phyloP scores from a whole-genome alignment of 2,329 filamentous ascomycete species.

The Mycosphaerella sp. region DNA sequence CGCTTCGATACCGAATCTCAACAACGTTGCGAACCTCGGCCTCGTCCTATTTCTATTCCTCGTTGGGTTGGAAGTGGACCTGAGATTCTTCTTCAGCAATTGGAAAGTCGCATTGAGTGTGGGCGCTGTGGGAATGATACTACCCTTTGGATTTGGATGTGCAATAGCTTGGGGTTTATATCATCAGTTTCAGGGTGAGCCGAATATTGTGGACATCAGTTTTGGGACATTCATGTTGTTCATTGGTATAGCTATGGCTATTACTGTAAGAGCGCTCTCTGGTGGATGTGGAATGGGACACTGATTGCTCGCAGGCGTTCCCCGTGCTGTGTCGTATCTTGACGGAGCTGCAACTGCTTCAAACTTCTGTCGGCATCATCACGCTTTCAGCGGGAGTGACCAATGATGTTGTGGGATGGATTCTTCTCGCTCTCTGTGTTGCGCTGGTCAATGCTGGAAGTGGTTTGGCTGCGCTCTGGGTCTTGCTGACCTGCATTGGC shows the following conservation, averaged over 20 bases:
- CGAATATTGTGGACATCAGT: slow-evolving; percentile 49
- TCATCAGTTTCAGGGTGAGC: slow-evolving; percentile 59
- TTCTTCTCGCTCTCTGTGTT: slow-evolving; percentile 85
- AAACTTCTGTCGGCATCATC: slow-evolving; percentile 78
- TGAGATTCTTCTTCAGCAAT: slow-evolving; percentile 68
- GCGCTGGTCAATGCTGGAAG: slow-evolving; percentile 82
- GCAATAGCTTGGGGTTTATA: slow-evolving; percentile 78
- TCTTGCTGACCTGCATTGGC: slow-evolving; percentile 67
- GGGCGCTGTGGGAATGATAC: slow-evolving; percentile 67
- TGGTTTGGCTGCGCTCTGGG: slow-evolving; percentile 77
- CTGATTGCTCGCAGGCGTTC: slow-evolving; percentile 50
- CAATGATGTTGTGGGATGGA: slow-evolving; percentile 89
- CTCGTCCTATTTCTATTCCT: slow-evolving; percentile 81
- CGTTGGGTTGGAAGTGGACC: slow-evolving; percentile 79
- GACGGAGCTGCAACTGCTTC: slow-evolving; percentile 79
- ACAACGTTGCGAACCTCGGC: slow-evolving; percentile 73
- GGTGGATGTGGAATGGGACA: neutral
- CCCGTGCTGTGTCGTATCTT: slow-evolving; percentile 91
- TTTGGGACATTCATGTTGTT: slow-evolving; percentile 67
- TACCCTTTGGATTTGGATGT: slow-evolving; percentile 77
- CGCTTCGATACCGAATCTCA: slow-evolving; percentile 67
- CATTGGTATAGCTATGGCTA: slow-evolving; percentile 87
- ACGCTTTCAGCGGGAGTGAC: slow-evolving; percentile 85
- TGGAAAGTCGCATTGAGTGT: slow-evolving; percentile 76
- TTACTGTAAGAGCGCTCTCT: slow-evolving; percentile 55